phyloP scores from a whole-genome alignment of 2,329 filamentous ascomycete species.

The Aspergillus terreus region DNA sequence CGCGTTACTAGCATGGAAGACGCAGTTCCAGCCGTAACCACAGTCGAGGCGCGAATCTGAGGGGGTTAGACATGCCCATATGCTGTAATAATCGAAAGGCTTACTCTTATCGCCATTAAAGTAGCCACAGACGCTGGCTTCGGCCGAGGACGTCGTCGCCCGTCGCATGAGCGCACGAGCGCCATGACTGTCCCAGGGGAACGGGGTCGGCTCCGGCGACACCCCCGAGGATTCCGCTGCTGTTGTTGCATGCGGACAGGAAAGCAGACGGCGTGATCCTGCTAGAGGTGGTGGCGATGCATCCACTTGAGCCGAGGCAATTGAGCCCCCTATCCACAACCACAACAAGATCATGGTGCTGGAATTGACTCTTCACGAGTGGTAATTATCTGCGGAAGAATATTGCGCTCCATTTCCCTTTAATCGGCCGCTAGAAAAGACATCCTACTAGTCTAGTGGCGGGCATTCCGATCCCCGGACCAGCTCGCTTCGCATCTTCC shows the following conservation, averaged over 20 bases:
- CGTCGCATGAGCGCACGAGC: background rate
- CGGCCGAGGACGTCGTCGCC: background rate
- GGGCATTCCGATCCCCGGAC: too few relatives aligned
- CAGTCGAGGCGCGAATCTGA: conserved; percentile 4
- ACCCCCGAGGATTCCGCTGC: too few relatives aligned
- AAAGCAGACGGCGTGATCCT: background rate
- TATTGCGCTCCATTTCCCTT: too few relatives aligned
- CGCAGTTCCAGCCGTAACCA: conserved; percentile 2
- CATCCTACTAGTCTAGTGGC: too few relatives aligned
- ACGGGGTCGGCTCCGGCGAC: background rate
- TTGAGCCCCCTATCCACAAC: too few relatives aligned
- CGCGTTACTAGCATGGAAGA: conserved; percentile 6
- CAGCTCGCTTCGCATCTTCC: too few relatives aligned
- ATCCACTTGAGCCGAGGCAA: background rate
- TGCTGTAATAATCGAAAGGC: background rate
- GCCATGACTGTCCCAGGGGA: background rate
- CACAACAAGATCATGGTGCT: too few relatives aligned
- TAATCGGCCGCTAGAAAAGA: too few relatives aligned
- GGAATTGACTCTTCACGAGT: too few relatives aligned
- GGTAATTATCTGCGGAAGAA: too few relatives aligned
- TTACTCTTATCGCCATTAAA: conserved; percentile 3
- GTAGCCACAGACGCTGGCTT: conserved; percentile 8
- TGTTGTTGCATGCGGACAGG: background rate
- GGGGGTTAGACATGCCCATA: background rate
- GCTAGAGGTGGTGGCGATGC: background rate